A percentile compares a stretch with the other conserved stretches of the same genome.
Evolutionary conservation across 257 asterid genomes (phyloP).

Genomic region (Plantago elongata): DNA sequence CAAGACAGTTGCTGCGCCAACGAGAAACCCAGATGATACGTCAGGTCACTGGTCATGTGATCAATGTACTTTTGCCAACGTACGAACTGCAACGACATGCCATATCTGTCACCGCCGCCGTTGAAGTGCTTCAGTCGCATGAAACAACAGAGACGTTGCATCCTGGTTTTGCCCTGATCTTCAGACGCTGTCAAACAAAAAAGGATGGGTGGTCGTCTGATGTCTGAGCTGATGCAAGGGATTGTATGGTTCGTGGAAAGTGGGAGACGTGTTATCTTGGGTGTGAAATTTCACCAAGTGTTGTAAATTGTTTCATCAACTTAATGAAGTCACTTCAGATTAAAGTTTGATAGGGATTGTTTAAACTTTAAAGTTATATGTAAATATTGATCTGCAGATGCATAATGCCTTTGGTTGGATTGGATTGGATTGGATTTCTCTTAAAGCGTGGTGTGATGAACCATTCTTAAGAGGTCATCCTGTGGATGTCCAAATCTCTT

Average conservation of each 20-base stretch:
- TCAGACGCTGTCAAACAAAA: background rate
- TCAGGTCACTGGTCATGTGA: slow-evolving; percentile 61
- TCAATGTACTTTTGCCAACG: slow-evolving; percentile 48
- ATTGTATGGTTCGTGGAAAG: slow-evolving; percentile 16
- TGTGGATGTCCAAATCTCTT: no score
- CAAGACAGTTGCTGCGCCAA: slow-evolving; percentile 33
- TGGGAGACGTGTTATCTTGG: slow-evolving; percentile 7
- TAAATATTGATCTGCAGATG: background rate
- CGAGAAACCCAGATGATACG: slow-evolving; percentile 46
- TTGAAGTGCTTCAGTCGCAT: slow-evolving; percentile 16
- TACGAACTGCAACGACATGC: slow-evolving; percentile 37
- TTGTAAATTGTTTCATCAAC: slow-evolving; percentile 33
- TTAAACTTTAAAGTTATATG: background rate
- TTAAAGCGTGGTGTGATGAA: no score
- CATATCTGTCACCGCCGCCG: slow-evolving; percentile 50
- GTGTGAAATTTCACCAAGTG: slow-evolving; percentile 11
- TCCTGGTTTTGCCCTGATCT: slow-evolving; percentile 1
- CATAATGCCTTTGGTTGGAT: background rate
- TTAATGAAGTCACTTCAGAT: slow-evolving; percentile 15
- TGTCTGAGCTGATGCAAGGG: slow-evolving; percentile 8
- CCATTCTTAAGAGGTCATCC: no score
- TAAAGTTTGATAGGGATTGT: background rate
- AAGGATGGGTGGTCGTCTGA: slow-evolving; percentile 5
- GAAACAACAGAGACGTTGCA: background rate
- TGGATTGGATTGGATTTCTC: no score